Percentiles rank a stretch among this genome's conserved stretches.
Evolutionary conservation across 129 eudicot genomes (phyloP).

Genomic region (Flaveria sonorensis): DNA sequence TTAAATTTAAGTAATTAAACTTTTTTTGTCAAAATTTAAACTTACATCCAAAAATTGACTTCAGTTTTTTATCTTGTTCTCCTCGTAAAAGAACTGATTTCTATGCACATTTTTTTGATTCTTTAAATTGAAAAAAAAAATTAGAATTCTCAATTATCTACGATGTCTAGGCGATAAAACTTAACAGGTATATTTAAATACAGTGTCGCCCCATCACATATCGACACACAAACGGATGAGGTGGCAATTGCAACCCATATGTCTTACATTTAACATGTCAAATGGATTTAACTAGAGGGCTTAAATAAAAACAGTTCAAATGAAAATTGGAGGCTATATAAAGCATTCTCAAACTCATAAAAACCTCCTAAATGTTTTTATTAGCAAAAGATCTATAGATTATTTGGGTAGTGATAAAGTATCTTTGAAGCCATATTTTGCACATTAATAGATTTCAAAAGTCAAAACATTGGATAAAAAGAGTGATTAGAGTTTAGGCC

Average conservation of each 20-base stretch:
- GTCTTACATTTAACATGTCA: not conserved
- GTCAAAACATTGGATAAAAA: not conserved
- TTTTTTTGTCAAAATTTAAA: too few relatives aligned
- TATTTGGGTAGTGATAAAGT: not conserved
- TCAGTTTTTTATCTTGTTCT: too few relatives aligned
- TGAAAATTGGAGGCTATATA: not conserved
- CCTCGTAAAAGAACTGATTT: too few relatives aligned
- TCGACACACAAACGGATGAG: constrained; percentile 40
- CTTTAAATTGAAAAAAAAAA: too few relatives aligned
- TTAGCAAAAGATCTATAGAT: not conserved
- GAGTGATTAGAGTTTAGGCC: not conserved
- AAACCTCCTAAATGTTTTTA: not conserved
- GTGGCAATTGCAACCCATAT: not conserved
- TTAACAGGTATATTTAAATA: constrained; percentile 41
- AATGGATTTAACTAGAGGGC: not conserved
- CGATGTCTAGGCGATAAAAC: too few relatives aligned
- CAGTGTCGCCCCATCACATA: constrained; percentile 93
- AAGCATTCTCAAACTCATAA: not conserved
- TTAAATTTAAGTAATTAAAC: too few relatives aligned
- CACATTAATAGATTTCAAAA: not conserved
- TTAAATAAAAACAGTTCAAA: not conserved
- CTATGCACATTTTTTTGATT: too few relatives aligned
- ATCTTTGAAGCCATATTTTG: not conserved
- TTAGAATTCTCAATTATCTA: too few relatives aligned
- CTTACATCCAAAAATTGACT: too few relatives aligned